These are phyloP conservation scores for Cotoneaster glaucophyllus DNA, from an alignment of 306 rosid species.

Conservation along the genomic window DNA sequence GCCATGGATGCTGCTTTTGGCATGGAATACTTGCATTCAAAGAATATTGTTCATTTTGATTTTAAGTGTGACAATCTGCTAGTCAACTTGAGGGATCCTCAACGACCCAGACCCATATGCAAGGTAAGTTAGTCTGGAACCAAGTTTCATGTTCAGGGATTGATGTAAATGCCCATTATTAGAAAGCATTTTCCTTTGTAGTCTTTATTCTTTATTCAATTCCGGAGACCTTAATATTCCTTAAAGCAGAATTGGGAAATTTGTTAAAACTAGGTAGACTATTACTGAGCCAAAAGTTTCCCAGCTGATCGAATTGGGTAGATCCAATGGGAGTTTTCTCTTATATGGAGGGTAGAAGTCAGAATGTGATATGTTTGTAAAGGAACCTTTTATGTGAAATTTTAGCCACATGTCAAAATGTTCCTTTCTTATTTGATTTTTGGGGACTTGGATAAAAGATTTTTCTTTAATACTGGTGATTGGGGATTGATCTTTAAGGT, in stretches of 20 bases:
- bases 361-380: background rate
- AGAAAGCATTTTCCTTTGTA: background rate
- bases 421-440: background rate
- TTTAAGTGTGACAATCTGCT: slow-evolving; percentile 26
- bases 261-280: background rate
- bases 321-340: background rate
- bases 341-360: background rate
- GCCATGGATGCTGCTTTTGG: slow-evolving; percentile 33
- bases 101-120: slow-evolving; percentile 31
- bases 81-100: slow-evolving; percentile 31
- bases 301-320: background rate
- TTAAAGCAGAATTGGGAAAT: background rate
- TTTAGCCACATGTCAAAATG: background rate
- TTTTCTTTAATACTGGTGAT: background rate
- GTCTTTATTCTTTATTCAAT: background rate
- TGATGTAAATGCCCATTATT: background rate
- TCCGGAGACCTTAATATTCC: background rate
- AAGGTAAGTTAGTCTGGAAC: slow-evolving; percentile 11
- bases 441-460: background rate
- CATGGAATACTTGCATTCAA: slow-evolving; percentile 28
- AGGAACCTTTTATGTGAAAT: background rate
- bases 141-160: background rate
- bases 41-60: slow-evolving; percentile 28
- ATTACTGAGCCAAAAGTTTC: background rate
- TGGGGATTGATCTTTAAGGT: slow-evolving; percentile 8